Base-by-base conservation (phyloP, 345 rosid genomes). In the Jatropha curcas region DNA sequence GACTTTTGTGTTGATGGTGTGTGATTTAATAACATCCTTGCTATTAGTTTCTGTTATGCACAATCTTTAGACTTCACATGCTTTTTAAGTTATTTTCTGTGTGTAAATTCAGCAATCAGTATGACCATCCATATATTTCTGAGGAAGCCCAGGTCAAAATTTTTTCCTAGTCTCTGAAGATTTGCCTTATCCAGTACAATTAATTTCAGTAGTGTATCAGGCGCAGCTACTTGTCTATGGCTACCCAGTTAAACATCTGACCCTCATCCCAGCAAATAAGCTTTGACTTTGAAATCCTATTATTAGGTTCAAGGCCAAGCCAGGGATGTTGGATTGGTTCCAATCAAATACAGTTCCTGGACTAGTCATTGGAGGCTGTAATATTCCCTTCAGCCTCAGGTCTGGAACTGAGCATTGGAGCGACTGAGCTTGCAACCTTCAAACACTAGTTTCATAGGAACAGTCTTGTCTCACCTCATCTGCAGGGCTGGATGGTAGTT, bases 1-100 rank as follows among this genome's bases (percentile, higher is more conserved):
- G 43, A 39, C 12, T 12, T 12, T 39, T 39, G 43, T 39, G 1
- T n/a, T n/a, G n/a, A n/a, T n/a, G 79, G 97, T 94, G 79, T 74
- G 79, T 24, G 6, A 37, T 37, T 22, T 51, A 19, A 62, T 17
- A 10, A n/a, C 48, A 20, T 60, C 19, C 11, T 39, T 39, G 10
- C 43, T 39, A 8, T 1, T 39, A 39, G 43, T 39, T 39, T 39
- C 43, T 8, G 43, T 6, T 39, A 39, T 39, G 43, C 43, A 39
- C 43, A 6, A 37, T 37, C 8, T 5, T 0, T 37, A 5, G 41
- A n/a, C n/a, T n/a, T 37, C 41, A 37, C 41, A 37, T 37, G 5
- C 8, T 37, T 5, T 37, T 51, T 25, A 19, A n/a, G n/a, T n/a
- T n/a, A n/a, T n/a, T n/a, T n/a, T n/a, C n/a, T n/a, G n/a, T n/a